phyloP scores from a whole-genome alignment of 768 basidiomycete genomes.

The Macrolepiota fuliginosa region DNA sequence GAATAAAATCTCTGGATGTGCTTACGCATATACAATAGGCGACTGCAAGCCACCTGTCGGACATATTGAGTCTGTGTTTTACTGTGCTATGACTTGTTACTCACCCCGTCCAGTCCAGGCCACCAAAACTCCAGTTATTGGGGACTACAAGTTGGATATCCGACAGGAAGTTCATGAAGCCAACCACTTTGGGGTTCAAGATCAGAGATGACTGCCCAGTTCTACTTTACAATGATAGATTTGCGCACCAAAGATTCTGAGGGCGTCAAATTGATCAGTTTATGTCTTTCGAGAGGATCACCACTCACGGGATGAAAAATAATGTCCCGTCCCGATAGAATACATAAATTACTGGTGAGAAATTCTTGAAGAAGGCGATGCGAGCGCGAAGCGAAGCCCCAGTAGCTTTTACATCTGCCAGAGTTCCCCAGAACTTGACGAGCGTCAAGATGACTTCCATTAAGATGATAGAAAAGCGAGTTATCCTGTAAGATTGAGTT shows the following conservation, averaged over 20 bases:
- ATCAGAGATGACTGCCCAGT: background rate
- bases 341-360: background rate
- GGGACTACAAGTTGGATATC: background rate
- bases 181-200: background rate
- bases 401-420: background rate
- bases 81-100: background rate
- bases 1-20: background rate
- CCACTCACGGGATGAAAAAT: background rate
- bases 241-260: background rate
- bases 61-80: background rate
- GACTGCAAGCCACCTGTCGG: background rate
- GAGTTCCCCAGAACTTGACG: background rate
- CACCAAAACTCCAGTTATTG: background rate
- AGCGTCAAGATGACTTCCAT: background rate
- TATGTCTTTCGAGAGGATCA: background rate
- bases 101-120: background rate
- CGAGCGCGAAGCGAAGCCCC: background rate
- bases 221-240: background rate
- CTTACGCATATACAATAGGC: background rate
- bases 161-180: background rate
- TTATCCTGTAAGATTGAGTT: background rate
- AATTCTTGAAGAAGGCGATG: background rate
- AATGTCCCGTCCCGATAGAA: conserved; percentile 1
- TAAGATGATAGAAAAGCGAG: background rate
- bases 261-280: background rate